These are phyloP conservation scores for Raphanus sativus DNA, from an alignment of 345 rosid species.

Conservation along the genomic window DNA sequence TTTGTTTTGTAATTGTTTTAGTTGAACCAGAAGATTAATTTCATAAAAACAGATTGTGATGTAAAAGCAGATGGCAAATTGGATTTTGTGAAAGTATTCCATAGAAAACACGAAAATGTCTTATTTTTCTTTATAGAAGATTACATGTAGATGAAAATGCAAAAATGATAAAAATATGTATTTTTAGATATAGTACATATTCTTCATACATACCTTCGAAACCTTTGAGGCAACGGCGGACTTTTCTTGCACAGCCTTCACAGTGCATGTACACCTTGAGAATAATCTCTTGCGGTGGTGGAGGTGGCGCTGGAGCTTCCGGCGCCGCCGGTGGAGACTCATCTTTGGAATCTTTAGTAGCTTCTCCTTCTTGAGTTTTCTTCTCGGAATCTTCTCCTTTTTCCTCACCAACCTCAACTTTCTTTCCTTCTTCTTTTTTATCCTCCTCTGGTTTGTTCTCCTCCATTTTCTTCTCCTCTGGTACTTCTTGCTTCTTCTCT, in stretches of 20 bases:
- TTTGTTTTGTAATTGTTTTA: not conserved
- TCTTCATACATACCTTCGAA: constrained; percentile 56
- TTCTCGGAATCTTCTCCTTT: constrained; percentile 42
- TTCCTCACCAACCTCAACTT: constrained; percentile 43
- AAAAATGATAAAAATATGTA: not conserved
- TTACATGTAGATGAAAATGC: not conserved
- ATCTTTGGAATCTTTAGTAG: constrained; percentile 40
- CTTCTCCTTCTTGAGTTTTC: constrained; percentile 44
- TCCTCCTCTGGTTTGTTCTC: constrained; percentile 59
- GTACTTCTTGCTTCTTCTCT: constrained; percentile 37
- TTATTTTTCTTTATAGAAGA: not conserved
- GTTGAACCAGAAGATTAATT: not conserved
- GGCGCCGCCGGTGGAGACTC: constrained; percentile 18
- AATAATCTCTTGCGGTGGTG: constrained; percentile 71
- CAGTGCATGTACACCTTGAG: constrained; percentile 96
- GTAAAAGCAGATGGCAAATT: not conserved
- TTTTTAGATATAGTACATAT: not conserved
- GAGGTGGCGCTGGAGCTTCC: constrained; percentile 50
- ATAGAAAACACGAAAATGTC: not conserved
- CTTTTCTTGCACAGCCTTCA: constrained; percentile 96
- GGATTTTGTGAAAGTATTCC: not conserved
- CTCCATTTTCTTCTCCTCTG: constrained; percentile 47
- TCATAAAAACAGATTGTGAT: not conserved
- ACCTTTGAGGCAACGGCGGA: constrained; percentile 75
- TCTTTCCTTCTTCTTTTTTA: constrained; percentile 41